These are phyloP conservation scores for Cytospora leucostoma DNA, from an alignment of 2,329 filamentous ascomycete genomes.

Conservation along the genomic window DNA sequence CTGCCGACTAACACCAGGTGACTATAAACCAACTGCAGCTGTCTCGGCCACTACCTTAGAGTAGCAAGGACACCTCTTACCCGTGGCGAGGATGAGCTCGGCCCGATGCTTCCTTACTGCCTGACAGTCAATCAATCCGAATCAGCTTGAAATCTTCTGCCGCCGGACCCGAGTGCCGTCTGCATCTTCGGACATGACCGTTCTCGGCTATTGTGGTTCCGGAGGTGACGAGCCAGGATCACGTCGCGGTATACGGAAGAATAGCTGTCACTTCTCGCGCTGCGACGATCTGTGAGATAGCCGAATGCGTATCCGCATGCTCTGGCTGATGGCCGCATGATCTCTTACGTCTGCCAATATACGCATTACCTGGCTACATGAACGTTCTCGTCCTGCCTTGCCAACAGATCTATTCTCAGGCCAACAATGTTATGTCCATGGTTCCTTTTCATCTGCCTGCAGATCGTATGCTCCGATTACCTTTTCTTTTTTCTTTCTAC, in stretches of 20 bases:
- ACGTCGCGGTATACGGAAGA: neutral
- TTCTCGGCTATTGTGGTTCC: slow-evolving; percentile 2
- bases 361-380: neutral
- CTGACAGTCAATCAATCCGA: neutral
- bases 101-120: neutral
- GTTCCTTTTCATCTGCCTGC: neutral
- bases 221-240: slow-evolving; percentile 3
- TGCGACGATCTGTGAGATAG: neutral
- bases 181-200: slow-evolving; percentile 4
- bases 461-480: neutral
- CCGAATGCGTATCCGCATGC: neutral
- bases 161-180: slow-evolving; percentile 9
- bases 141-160: slow-evolving; percentile 6
- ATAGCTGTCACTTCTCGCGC: neutral
- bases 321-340: neutral
- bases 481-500: neutral
- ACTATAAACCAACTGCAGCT: neutral
- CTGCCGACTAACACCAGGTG: neutral
- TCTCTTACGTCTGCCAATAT: neutral
- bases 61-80: too few relatives aligned
- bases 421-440: neutral
- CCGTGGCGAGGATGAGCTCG: neutral
- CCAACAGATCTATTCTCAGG: neutral
- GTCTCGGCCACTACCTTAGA: neutral
- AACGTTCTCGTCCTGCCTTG: neutral